Percentiles rank a stretch among this genome's conserved stretches.
phyloP scores from a whole-genome alignment of 805 yeast species.

The Yamadazyma phyllophila region DNA sequence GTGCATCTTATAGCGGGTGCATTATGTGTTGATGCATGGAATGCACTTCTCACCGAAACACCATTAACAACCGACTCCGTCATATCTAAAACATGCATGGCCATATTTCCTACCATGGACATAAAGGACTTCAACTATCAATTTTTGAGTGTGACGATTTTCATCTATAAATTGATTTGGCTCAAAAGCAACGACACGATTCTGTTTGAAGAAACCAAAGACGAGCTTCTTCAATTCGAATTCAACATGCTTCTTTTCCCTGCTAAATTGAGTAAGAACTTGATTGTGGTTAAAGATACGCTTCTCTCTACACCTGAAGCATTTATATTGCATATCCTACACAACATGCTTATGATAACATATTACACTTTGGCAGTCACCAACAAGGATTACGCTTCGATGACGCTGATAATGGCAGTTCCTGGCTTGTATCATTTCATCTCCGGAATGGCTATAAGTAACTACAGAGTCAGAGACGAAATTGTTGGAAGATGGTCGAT shows the following conservation, averaged over 20 bases:
- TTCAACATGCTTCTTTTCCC: slow-evolving; percentile 23
- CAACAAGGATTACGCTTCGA: slow-evolving; percentile 12
- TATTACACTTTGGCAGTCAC: slow-evolving; percentile 17
- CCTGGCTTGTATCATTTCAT: slow-evolving; percentile 23
- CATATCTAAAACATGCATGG: slow-evolving; percentile 1
- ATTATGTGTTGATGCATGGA: slow-evolving; percentile 19
- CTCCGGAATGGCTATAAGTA: slow-evolving; percentile 21
- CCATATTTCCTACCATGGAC: slow-evolving; percentile 9
- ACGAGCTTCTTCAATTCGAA: slow-evolving; percentile 17
- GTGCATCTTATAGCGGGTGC: slow-evolving; percentile 17
- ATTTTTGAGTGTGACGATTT: slow-evolving; percentile 16
- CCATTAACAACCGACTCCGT: slow-evolving; percentile 11
- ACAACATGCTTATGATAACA: slow-evolving; percentile 18
- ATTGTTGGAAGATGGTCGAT: slow-evolving; percentile 18
- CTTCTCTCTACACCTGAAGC: slow-evolving; percentile 21
- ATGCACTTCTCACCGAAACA: slow-evolving; percentile 12
- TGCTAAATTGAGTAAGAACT: slow-evolving; percentile 18
- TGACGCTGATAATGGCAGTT: slow-evolving; percentile 19
- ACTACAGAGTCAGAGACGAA: slow-evolving; percentile 16
- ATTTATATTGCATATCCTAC: slow-evolving; percentile 19
- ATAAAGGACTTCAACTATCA: slow-evolving; percentile 16
- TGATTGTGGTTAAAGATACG: slow-evolving; percentile 19
- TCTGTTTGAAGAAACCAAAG: slow-evolving; percentile 9
- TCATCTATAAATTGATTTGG: slow-evolving; percentile 17
- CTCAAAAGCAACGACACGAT: slow-evolving; percentile 8